Conservation (phyloP, 495 filamentous ascomycete species). For the Cercophora samala region DNA sequence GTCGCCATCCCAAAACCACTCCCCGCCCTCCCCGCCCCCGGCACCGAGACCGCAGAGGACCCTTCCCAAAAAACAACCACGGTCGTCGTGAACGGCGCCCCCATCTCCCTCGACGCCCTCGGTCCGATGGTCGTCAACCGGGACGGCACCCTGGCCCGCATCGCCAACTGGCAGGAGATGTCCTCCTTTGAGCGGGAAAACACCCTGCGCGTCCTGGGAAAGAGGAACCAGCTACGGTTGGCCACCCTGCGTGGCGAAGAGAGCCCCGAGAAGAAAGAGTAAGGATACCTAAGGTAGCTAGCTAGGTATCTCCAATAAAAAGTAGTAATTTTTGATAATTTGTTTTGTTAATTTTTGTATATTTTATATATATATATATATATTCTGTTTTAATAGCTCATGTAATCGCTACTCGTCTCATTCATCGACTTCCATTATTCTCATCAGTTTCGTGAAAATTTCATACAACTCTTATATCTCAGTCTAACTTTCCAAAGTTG, state of each 20-base stretch:
- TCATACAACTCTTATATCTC: too few species aligned
- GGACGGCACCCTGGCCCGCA: conserved; percentile 62
- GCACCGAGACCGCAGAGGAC: neutral
- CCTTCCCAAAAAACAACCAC: conserved; percentile 45
- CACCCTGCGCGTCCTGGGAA: conserved; percentile 59
- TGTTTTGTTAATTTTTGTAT: too few species aligned
- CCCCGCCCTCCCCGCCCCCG: conserved; percentile 29
- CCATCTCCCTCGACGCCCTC: conserved; percentile 55
- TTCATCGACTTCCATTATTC: too few species aligned
- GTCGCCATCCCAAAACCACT: neutral
- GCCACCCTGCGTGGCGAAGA: conserved; percentile 45
- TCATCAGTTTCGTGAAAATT: too few species aligned
- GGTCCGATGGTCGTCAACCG: conserved; percentile 67
- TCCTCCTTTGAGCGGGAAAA: conserved; percentile 57
- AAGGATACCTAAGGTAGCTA: neutral
- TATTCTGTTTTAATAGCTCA: too few species aligned
- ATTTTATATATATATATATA: too few species aligned
- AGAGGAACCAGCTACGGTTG: conserved; percentile 60
- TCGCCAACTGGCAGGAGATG: conserved; percentile 68
- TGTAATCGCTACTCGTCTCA: too few species aligned
- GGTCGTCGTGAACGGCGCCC: conserved; percentile 49
- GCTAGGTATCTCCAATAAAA: too few species aligned
- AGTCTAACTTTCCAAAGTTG: too few species aligned
- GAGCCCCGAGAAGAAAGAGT: neutral
- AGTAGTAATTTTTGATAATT: too few species aligned